phyloP scores from a whole-genome alignment of 2,329 filamentous ascomycete genomes.

The Claviceps lovelessii region DNA sequence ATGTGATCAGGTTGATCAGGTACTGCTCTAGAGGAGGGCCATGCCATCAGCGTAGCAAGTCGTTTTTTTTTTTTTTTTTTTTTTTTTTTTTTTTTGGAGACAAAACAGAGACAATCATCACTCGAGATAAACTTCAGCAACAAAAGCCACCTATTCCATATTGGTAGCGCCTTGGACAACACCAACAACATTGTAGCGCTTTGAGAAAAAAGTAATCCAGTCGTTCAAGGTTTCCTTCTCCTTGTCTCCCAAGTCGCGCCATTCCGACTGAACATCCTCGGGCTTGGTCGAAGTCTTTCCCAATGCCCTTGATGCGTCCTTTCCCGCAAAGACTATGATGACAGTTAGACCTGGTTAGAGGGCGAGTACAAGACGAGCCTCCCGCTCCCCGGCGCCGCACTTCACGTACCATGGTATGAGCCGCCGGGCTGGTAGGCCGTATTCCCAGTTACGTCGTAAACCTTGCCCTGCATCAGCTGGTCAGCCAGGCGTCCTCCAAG shows the following conservation, averaged over 20 bases:
- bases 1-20: too few species aligned
- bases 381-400: too few species aligned
- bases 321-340: slow-evolving; percentile 73
- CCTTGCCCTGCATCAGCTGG: slow-evolving; percentile 49
- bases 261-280: slow-evolving; percentile 72
- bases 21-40: too few species aligned
- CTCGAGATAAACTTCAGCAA: not conserved
- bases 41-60: too few species aligned
- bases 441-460: slow-evolving; percentile 90
- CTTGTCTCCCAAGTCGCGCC: slow-evolving; percentile 69
- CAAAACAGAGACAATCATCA: not conserved
- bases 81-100: not conserved
- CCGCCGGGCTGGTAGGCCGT: slow-evolving; percentile 70
- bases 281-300: slow-evolving; percentile 73
- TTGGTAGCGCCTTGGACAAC: slow-evolving; percentile 47
- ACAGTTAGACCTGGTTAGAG: not conserved
- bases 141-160: slow-evolving; percentile 21
- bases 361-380: not conserved
- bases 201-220: slow-evolving; percentile 93
- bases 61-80: not conserved
- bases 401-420: slow-evolving; percentile 62
- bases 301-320: slow-evolving; percentile 86
- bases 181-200: slow-evolving; percentile 86
- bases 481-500: not conserved
- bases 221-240: slow-evolving; percentile 75